Percentiles rank a stretch among this genome's conserved stretches.
These are phyloP conservation scores for Colletotrichum shisoi DNA, from an alignment of 2,329 filamentous ascomycete genomes.

Conservation along the genomic window DNA sequence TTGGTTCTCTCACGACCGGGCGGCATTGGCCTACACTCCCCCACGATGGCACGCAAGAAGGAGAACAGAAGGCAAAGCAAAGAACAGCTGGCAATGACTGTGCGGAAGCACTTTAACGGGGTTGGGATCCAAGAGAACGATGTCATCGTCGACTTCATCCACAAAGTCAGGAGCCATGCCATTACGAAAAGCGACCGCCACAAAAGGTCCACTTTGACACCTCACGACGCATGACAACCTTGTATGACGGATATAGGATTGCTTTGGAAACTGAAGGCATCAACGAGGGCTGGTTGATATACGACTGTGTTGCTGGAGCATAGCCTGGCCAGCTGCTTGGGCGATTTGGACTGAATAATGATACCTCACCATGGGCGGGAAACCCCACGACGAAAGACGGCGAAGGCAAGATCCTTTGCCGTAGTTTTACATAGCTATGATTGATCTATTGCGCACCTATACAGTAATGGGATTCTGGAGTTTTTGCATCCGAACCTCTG, in stretches of 20 bases:
- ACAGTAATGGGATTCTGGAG: slow-evolving; percentile 30
- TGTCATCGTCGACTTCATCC: slow-evolving; percentile 80
- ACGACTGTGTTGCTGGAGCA: slow-evolving; percentile 15
- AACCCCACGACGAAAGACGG: slow-evolving; percentile 21
- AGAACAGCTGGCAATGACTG: slow-evolving; percentile 73
- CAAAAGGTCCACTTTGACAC: slow-evolving; percentile 26
- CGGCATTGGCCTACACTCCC: slow-evolving; percentile 74
- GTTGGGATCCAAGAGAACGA: slow-evolving; percentile 82
- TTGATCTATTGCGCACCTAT: slow-evolving; percentile 14
- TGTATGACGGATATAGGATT: slow-evolving; percentile 14
- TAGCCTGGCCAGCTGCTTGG: slow-evolving; percentile 28
- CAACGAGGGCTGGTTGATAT: slow-evolving; percentile 17
- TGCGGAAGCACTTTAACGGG: slow-evolving; percentile 84
- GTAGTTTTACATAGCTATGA: slow-evolving; percentile 32
- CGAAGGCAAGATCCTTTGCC: slow-evolving; percentile 6
- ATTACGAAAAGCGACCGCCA: slow-evolving; percentile 37
- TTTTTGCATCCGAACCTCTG: slow-evolving; percentile 17
- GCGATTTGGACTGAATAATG: slow-evolving; percentile 39
- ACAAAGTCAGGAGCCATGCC: slow-evolving; percentile 61
- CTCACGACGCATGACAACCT: slow-evolving; percentile 32
- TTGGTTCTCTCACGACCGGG: slow-evolving; percentile 67
- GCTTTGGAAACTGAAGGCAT: slow-evolving; percentile 14
- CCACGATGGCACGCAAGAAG: slow-evolving; percentile 75
- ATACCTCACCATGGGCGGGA: slow-evolving; percentile 37
- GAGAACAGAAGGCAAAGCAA: slow-evolving; percentile 73